Conservation (phyloP, 441 rosid species). For the Brassica balearica region DNA sequence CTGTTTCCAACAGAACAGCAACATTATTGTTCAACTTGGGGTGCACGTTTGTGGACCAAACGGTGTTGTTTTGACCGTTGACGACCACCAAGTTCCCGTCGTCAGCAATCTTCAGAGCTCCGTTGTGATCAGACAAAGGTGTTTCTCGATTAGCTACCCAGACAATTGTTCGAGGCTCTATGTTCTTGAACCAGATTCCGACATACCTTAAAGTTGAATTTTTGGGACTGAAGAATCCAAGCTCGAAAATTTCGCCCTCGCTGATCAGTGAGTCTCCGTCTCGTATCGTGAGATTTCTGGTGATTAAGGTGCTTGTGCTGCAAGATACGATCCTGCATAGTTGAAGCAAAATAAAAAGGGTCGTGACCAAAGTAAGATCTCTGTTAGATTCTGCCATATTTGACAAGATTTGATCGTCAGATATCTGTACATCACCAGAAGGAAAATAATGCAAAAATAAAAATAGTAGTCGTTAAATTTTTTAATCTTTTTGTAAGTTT, state of each 20-base stretch:
- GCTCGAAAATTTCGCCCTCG: constrained; percentile 47
- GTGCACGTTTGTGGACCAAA: constrained; percentile 60
- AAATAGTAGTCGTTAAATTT: background rate
- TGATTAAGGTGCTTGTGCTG: constrained; percentile 41
- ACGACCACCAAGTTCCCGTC: constrained; percentile 38
- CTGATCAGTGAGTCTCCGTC: constrained; percentile 61
- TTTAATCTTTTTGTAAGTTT: background rate
- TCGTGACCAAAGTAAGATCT: constrained; percentile 29
- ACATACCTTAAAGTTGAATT: constrained; percentile 53
- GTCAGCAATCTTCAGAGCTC: constrained; percentile 48
- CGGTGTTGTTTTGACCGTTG: constrained; percentile 30
- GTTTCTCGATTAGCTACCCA: constrained; percentile 81
- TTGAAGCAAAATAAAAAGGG: constrained; percentile 11
- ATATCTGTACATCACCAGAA: background rate
- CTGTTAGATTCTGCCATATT: constrained; percentile 29
- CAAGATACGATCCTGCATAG: constrained; percentile 40
- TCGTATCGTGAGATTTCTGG: constrained; percentile 47
- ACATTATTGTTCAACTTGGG: constrained; percentile 43
- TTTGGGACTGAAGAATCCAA: constrained; percentile 66
- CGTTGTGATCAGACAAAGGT: constrained; percentile 55
- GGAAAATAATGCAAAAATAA: background rate
- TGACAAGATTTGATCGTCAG: constrained; percentile 2
- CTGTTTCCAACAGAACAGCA: constrained; percentile 49
- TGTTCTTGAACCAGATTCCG: constrained; percentile 73
- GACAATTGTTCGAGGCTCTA: constrained; percentile 53